Conservation (phyloP, 2,329 filamentous ascomycete genomes). For the Verticillium klebahnii region DNA sequence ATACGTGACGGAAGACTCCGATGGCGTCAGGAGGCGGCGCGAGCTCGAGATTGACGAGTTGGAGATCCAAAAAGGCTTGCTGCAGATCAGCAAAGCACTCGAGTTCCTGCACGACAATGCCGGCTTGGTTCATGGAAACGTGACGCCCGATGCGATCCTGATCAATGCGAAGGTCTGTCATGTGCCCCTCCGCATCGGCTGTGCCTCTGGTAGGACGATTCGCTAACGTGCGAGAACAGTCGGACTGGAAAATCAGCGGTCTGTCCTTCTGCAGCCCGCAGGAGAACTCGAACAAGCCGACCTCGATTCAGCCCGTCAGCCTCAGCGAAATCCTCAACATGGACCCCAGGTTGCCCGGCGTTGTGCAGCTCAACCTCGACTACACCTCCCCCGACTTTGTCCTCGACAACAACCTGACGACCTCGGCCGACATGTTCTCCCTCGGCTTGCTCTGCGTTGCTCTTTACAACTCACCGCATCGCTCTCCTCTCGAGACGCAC, state of each 20-base stretch:
- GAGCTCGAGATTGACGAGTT: conserved; percentile 94
- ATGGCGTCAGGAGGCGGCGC: conserved; percentile 66
- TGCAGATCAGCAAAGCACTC: conserved; percentile 89
- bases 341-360: conserved; percentile 74
- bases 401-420: conserved; percentile 80
- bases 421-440: conserved; percentile 88
- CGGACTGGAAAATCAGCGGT: conserved; percentile 98
- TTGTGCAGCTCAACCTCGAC: conserved; percentile 86
- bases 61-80: conserved; percentile 92
- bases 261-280: conserved; percentile 82
- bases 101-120: conserved; percentile 96
- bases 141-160: conserved; percentile 89
- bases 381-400: conserved; percentile 94
- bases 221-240: conserved; percentile 45
- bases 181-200: background rate
- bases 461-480: conserved; percentile 91
- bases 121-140: conserved; percentile 86
- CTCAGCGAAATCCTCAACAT: conserved; percentile 80
- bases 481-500: conserved; percentile 78
- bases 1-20: conserved; percentile 74
- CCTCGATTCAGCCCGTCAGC: conserved; percentile 73
- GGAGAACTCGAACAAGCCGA: conserved; percentile 67
- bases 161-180: conserved; percentile 79
- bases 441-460: conserved; percentile 83
- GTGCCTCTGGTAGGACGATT: background rate